Evolutionary conservation across 768 basidiomycete genomes (phyloP).

Genomic region (Cyclocybe aegerita): DNA sequence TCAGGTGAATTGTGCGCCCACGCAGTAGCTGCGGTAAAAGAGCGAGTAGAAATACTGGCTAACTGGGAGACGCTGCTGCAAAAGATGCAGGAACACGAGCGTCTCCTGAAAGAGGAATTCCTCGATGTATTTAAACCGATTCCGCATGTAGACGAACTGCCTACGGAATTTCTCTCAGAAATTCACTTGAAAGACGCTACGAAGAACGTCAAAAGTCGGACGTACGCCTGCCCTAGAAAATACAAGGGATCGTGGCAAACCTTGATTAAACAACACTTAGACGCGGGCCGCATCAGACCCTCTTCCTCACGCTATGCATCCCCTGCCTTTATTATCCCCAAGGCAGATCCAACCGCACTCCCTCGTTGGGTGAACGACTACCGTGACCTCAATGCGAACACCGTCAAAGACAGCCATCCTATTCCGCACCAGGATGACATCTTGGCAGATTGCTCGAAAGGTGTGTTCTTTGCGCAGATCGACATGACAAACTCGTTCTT

Average conservation of each 20-base stretch:
- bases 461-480: slow-evolving; percentile 23
- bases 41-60: slow-evolving; percentile 6
- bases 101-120: slow-evolving; percentile 8
- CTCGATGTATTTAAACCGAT: slow-evolving; percentile 13
- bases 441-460: slow-evolving; percentile 30
- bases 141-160: slow-evolving; percentile 10
- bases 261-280: too few species aligned
- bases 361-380: slow-evolving; percentile 37
- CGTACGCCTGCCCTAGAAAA: slow-evolving; percentile 28
- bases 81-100: too few species aligned
- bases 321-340: slow-evolving; percentile 27
- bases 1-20: not conserved
- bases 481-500: slow-evolving; percentile 25
- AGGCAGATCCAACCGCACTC: slow-evolving; percentile 13
- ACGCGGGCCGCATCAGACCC: slow-evolving; percentile 23
- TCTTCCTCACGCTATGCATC: slow-evolving; percentile 28
- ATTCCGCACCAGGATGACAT: slow-evolving; percentile 31
- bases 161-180: slow-evolving; percentile 5
- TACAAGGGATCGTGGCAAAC: too few species aligned
- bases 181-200: slow-evolving; percentile 24
- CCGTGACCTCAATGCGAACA: slow-evolving; percentile 28
- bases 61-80: slow-evolving; percentile 2
- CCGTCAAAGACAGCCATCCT: slow-evolving; percentile 26
- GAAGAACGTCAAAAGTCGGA: slow-evolving; percentile 11
- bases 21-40: slow-evolving; percentile 11